Conservation (phyloP, 371 early-diverging fungal genomes). For the Mortierella sp. region DNA sequence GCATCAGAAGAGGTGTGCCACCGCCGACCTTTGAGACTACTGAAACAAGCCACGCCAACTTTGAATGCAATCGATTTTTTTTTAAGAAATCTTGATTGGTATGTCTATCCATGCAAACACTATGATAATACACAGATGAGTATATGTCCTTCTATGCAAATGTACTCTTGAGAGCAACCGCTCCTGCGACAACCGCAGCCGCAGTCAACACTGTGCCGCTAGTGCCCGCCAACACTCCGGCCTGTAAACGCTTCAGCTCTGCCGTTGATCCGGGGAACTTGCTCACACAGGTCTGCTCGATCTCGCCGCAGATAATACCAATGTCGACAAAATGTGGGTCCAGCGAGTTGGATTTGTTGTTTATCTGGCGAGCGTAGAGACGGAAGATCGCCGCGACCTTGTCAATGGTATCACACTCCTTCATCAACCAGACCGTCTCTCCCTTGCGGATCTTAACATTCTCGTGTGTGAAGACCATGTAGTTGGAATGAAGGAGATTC, state of each 20-base stretch:
- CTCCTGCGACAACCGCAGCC: slow-evolving; percentile 41
- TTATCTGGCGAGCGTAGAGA: slow-evolving; percentile 71
- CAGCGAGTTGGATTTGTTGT: slow-evolving; percentile 71
- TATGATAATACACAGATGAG: neutral
- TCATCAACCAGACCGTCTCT: slow-evolving; percentile 75
- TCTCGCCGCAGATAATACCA: slow-evolving; percentile 55
- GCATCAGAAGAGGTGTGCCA: too few species aligned
- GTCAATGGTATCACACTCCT: slow-evolving; percentile 65
- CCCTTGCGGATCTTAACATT: slow-evolving; percentile 97
- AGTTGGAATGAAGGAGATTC: slow-evolving; percentile 87
- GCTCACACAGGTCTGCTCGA: slow-evolving; percentile 40
- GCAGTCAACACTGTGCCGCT: slow-evolving; percentile 30
- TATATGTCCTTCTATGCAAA: slow-evolving; percentile 17
- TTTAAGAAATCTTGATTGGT: too few species aligned
- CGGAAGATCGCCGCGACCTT: slow-evolving; percentile 75
- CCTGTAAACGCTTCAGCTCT: slow-evolving; percentile 38
- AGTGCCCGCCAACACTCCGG: slow-evolving; percentile 46
- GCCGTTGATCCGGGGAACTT: slow-evolving; percentile 47
- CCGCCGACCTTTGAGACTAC: too few species aligned
- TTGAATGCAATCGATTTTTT: too few species aligned
- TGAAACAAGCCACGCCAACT: too few species aligned
- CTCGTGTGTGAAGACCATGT: slow-evolving; percentile 73
- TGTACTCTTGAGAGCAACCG: slow-evolving; percentile 28
- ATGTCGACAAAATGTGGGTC: slow-evolving; percentile 81
- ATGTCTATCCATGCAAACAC: too few species aligned